phyloP scores from a whole-genome alignment of 1,284 basidiomycete species.

The Melampsora occidentalis region DNA sequence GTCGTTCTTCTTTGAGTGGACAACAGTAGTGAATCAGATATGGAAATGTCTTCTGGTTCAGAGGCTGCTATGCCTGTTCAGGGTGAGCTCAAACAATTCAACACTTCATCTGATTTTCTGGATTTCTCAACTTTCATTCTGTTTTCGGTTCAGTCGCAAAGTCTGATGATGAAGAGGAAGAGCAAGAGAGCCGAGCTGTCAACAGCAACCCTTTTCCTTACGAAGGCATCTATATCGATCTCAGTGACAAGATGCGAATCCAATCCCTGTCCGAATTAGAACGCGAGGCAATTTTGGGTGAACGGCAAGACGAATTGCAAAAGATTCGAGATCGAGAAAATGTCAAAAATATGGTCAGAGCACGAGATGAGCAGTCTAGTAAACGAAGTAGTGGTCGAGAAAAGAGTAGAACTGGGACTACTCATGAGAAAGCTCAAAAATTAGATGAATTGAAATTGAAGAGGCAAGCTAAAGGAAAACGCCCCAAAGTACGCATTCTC shows the following conservation, averaged over 20 bases:
- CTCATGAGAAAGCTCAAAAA: constrained; percentile 37
- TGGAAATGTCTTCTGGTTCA: constrained; percentile 43
- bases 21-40: constrained; percentile 38
- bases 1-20: background rate
- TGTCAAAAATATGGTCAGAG: constrained; percentile 41
- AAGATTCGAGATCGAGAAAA: constrained; percentile 41
- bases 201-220: constrained; percentile 27
- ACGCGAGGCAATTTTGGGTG: constrained; percentile 37
- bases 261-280: constrained; percentile 38
- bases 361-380: constrained; percentile 26
- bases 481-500: constrained; percentile 10
- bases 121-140: background rate
- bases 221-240: constrained; percentile 38
- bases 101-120: background rate
- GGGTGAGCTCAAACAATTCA: constrained; percentile 1
- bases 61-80: constrained; percentile 20
- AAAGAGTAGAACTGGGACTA: constrained; percentile 29
- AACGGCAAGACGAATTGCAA: constrained; percentile 40
- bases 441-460: constrained; percentile 41
- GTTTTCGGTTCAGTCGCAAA: background rate
- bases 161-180: constrained; percentile 28
- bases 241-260: constrained; percentile 16
- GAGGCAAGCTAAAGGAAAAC: constrained; percentile 36
- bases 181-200: constrained; percentile 9
- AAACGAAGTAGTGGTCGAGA: constrained; percentile 37